Base-by-base conservation (phyloP, 371 early-diverging fungal genomes). In the Mucor saturninus region DNA sequence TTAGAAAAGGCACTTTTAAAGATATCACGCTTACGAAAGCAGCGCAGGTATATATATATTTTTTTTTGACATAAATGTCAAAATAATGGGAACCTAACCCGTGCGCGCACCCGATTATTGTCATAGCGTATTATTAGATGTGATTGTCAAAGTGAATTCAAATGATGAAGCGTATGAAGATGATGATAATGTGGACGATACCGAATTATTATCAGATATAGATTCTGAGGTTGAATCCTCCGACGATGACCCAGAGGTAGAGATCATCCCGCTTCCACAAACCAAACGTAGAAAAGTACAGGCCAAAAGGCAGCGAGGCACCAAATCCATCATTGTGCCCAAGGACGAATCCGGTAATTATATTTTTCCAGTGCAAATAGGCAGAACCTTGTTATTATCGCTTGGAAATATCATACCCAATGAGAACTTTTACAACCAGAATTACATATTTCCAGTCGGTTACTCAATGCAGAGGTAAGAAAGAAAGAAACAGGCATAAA, bases 341-440 rank as follows among this genome's bases (percentile, higher is more conserved):
- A 61, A 54, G 6, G 61, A 61, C 38, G 46, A 54, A 37, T 21
- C 45, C 26, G 61, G 61, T 11, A 61, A 61, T 14, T 61, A 61
- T 21, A 61, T 61, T 7, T 40, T 61, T 35, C 61, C 61, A 26
- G 48, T 61, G 9, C 45, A 54, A 13, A 11, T 61, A 13, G 61
- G 61, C 9, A 35, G 46, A 61, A 45, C 46, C 15, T 46, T 42
- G 11, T 14, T 61, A 14, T 32, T 61, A 8, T 54, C 61, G 2
- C 42, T 61, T 28, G 61, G 61, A 13, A 45, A 53, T 15, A 61
- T 61, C 32, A 61, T 61, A 53, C 61, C 61, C 29, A 35, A 61
- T 6, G 54, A 54, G 54, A 29, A 39, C 2, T 61, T 61, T 54
- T 61, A 46, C 37, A 46, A 43, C 14, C 61, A 61, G 43, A 56